Conservation (phyloP, 2,329 filamentous ascomycete species). For the Xylaria sp. region DNA sequence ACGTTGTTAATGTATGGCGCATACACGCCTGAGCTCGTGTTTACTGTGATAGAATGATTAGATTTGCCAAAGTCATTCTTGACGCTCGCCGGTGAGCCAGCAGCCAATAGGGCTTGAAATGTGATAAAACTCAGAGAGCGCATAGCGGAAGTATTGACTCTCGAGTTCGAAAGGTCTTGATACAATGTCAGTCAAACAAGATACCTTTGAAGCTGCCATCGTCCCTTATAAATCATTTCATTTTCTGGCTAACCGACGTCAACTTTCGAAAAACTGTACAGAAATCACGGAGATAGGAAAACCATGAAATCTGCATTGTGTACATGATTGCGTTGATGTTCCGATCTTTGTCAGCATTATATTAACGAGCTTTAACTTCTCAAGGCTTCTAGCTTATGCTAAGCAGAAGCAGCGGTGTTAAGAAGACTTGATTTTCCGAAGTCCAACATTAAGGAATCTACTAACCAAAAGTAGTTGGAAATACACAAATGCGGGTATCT, state of each 20-base stretch:
- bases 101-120: slow-evolving; percentile 1
- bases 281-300: slow-evolving; percentile 17
- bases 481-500: neutral
- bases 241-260: neutral
- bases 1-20: slow-evolving; percentile 11
- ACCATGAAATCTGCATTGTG: neutral
- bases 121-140: neutral
- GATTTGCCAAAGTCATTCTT: slow-evolving; percentile 5
- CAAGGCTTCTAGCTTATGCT: neutral
- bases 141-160: neutral
- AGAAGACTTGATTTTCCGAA: slow-evolving; percentile 9
- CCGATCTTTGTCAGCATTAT: neutral
- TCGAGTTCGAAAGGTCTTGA: neutral
- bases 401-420: slow-evolving; percentile 3
- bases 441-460: slow-evolving; percentile 52
- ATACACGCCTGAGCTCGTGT: slow-evolving; percentile 26
- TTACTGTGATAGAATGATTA: slow-evolving; percentile 12
- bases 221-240: neutral
- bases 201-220: neutral
- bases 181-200: neutral
- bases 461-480: slow-evolving; percentile 39
- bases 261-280: neutral
- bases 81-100: neutral
- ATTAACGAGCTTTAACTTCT: neutral
- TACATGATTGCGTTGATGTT: neutral